These are phyloP conservation scores for Lentinus brumalis DNA, from an alignment of 768 basidiomycete genomes.

Conservation along the genomic window DNA sequence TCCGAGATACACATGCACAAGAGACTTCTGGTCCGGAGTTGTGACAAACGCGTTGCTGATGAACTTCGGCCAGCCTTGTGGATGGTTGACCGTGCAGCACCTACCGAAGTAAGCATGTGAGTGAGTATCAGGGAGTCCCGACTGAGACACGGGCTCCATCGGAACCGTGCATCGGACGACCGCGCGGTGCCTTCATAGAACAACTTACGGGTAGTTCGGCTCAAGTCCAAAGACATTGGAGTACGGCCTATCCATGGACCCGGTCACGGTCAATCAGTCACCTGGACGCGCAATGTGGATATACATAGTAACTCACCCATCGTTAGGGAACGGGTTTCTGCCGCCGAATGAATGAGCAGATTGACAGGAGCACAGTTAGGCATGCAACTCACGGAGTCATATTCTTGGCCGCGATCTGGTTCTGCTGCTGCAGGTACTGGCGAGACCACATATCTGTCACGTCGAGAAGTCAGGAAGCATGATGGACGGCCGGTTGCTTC, in stretches of 20 bases:
- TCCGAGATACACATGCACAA: slow-evolving; percentile 52
- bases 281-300: background rate
- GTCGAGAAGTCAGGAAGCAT: background rate
- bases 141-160: background rate
- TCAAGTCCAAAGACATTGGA: slow-evolving; percentile 53
- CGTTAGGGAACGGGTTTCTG: slow-evolving; percentile 55
- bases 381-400: slow-evolving; percentile 47
- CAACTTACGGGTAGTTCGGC: slow-evolving; percentile 49
- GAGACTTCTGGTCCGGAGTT: slow-evolving; percentile 45
- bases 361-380: background rate
- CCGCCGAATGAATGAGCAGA: background rate
- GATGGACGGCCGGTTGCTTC: background rate
- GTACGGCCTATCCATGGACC: slow-evolving; percentile 36
- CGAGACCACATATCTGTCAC: slow-evolving; percentile 56
- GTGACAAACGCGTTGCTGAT: slow-evolving; percentile 53
- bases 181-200: background rate
- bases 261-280: background rate
- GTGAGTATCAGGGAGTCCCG: background rate
- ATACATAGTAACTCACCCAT: slow-evolving; percentile 40
- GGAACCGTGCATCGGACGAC: slow-evolving; percentile 35
- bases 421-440: slow-evolving; percentile 61
- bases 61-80: slow-evolving; percentile 59
- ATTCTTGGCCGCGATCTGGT: slow-evolving; percentile 57
- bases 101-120: slow-evolving; percentile 22
- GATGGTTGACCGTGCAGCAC: slow-evolving; percentile 56